Evolutionary conservation across 106 monocot species (phyloP), one percentile per base, ranked within the genome.

Genomic region (Narthecium ossifragum): DNA sequence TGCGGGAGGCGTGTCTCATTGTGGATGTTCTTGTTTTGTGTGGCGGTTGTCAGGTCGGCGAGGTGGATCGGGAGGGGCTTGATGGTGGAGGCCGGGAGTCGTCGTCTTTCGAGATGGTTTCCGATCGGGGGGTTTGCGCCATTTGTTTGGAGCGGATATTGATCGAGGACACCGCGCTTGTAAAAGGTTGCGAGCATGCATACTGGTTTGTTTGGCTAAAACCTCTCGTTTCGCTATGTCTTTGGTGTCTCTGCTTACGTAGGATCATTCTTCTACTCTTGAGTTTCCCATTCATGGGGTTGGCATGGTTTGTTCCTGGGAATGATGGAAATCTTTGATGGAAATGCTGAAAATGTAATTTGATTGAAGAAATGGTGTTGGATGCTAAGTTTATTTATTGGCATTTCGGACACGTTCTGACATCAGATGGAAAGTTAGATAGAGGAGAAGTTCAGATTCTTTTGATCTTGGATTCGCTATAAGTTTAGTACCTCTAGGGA

Each of bases 151-250:
- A 60, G 25, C 25, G 36, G 13, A 60, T 60, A 60, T 12, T 40
- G 59, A 40, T 60, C 22, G 25, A 60, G 24, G 59, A 60, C 12
- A 40, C 23, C 6, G 59, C 59, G 11, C 39, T 41, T 43, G 59
- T 60, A 21, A 60, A 60, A 60, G 59, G 59, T 60, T 60, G 59
- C 38, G 59, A 41, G 59, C 59, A 60, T 26, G 18, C 59, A 12
- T 60, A 60, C 39, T 60, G 59, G 59, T 60, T 60, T 40, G 57
- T 57, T 15, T 33, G 33, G 9, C 39, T 15, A 11, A 1, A 39
- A 39, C 39, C 15, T 39, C 15, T 38, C 6, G 37, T 38, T 38
- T 6, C 15, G 9, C 1, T 39, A 11, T 39, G 15, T 39, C 15
- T 9, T 39, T 39, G 39, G 9, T 9, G 15, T 39, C 15, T 3